Evolutionary conservation across 2,329 filamentous ascomycete genomes (phyloP).

Genomic region (Massarina eburnea): DNA sequence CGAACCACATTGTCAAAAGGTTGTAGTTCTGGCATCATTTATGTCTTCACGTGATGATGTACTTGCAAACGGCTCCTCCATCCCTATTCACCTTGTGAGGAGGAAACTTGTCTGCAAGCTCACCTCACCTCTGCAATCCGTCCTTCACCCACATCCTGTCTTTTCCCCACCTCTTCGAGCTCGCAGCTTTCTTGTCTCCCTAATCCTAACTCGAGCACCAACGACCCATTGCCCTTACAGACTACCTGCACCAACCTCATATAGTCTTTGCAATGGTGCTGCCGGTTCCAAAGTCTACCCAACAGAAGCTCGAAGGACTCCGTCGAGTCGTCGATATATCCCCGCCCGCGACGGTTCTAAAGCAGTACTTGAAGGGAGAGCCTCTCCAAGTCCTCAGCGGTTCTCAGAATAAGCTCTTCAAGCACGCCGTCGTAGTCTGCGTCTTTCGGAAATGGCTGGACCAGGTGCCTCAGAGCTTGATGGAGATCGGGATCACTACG

Average conservation of each 20-base stretch:
- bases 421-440: conserved; percentile 16
- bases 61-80: too few relatives aligned
- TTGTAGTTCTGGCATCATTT: too few relatives aligned
- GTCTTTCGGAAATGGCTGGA: conserved; percentile 14
- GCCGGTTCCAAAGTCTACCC: not conserved
- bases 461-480: conserved; percentile 10
- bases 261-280: too few relatives aligned
- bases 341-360: conserved; percentile 1
- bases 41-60: too few relatives aligned
- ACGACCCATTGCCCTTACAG: not conserved
- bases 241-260: not conserved
- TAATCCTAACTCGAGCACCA: too few relatives aligned
- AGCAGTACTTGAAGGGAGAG: conserved; percentile 6
- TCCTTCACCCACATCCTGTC: too few relatives aligned
- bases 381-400: not conserved
- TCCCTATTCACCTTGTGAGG: too few relatives aligned
- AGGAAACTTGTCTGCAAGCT: too few relatives aligned
- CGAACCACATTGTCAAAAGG: too few relatives aligned
- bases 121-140: too few relatives aligned
- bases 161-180: too few relatives aligned
- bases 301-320: not conserved
- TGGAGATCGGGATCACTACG: conserved; percentile 19
- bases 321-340: not conserved
- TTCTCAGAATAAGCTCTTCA: not conserved
- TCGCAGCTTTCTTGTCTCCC: too few relatives aligned